Evolutionary conservation across 352 stramenopile species (phyloP).

Genomic region (Pythium utonaiense): DNA sequence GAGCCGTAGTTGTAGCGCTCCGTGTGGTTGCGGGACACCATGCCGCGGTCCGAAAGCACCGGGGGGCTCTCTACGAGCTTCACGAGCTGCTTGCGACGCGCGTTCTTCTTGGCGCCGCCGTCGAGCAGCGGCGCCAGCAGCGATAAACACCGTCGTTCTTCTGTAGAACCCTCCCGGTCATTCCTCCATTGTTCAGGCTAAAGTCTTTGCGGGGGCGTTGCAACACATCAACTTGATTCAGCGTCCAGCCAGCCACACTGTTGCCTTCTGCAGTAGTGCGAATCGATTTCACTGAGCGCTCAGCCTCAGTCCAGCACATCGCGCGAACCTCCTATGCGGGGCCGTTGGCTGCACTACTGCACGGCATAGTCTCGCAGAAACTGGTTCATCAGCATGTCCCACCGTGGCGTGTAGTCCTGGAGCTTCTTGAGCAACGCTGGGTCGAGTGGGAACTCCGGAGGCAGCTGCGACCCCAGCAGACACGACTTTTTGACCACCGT

Average conservation of each 20-base stretch:
- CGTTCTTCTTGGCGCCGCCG: conserved; percentile 27
- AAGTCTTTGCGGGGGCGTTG: no score
- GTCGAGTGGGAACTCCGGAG: neutral
- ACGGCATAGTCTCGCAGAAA: conserved; percentile 10
- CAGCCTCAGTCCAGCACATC: no score
- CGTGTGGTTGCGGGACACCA: conserved; percentile 30
- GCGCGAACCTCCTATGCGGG: no score
- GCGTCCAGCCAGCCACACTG: no score
- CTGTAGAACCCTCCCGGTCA: no score
- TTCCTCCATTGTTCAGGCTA: no score
- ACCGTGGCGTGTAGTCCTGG: neutral
- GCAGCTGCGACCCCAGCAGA: neutral
- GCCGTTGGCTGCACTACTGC: no score
- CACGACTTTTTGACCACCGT: conserved; percentile 3
- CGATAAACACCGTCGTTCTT: no score
- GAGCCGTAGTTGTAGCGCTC: conserved; percentile 29
- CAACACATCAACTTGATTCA: no score
- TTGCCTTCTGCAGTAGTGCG: no score
- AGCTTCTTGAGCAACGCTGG: neutral
- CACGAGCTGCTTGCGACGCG: conserved; percentile 33
- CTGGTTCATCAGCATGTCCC: neutral
- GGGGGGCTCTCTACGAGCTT: conserved; percentile 30
- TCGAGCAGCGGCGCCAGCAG: conserved; percentile 36
- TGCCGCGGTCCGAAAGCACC: conserved; percentile 26
- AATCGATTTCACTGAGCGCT: no score